phyloP scores from a whole-genome alignment of 2,329 filamentous ascomycete species.

The Monilinia fructicola region DNA sequence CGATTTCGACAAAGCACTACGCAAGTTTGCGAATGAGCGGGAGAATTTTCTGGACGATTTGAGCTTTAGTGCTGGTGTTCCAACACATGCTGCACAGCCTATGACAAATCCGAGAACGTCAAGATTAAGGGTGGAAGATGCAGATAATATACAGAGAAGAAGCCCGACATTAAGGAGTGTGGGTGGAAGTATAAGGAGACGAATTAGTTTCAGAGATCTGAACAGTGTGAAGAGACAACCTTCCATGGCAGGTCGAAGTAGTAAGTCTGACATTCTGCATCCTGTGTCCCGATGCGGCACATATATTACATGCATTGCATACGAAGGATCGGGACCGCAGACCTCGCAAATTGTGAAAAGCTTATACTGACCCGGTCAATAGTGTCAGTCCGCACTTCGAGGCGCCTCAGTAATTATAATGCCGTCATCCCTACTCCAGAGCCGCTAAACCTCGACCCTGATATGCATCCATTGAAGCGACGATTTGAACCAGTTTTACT shows the following conservation, averaged over 20 bases:
- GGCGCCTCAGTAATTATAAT: conserved; percentile 93
- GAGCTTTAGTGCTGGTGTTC: conserved; percentile 75
- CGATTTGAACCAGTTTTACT: conserved; percentile 95
- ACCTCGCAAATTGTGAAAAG: neutral
- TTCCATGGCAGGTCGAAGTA: conserved; percentile 65
- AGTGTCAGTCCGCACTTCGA: conserved; percentile 77
- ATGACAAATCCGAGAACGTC: conserved; percentile 80
- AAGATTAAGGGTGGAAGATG: conserved; percentile 76
- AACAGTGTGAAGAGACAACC: conserved; percentile 89
- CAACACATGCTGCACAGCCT: conserved; percentile 65
- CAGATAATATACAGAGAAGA: conserved; percentile 44
- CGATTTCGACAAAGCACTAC: conserved; percentile 89
- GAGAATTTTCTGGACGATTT: conserved; percentile 93
- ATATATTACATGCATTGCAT: conserved; percentile 22
- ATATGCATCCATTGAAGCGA: conserved; percentile 93
- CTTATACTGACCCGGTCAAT: conserved; percentile 32
- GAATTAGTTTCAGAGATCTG: conserved; percentile 93
- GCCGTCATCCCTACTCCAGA: conserved; percentile 94
- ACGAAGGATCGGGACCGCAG: conserved; percentile 20
- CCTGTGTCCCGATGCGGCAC: neutral
- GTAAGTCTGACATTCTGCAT: conserved; percentile 51
- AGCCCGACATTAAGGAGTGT: conserved; percentile 50
- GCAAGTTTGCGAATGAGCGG: conserved; percentile 93
- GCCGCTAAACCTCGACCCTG: conserved; percentile 81
- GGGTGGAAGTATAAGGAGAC: conserved; percentile 84